Evolutionary conservation across 768 basidiomycete species (phyloP).

Genomic region (Kwoniella shandongensis): DNA sequence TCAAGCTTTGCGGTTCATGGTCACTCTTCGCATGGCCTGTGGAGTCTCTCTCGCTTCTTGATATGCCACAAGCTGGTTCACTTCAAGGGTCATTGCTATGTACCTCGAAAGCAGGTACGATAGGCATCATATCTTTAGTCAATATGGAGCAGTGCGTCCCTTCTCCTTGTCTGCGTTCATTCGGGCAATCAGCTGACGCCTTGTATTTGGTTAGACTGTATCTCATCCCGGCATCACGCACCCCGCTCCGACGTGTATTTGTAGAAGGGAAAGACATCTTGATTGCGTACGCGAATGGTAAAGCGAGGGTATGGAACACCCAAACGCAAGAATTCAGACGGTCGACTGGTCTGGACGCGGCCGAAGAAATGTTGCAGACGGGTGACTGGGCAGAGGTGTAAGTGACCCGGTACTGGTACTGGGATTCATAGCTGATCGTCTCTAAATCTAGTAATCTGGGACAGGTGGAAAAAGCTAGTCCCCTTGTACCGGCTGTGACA

Average conservation of each 20-base stretch:
- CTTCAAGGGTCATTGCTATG: slow-evolving; percentile 71
- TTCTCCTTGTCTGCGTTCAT: slow-evolving; percentile 13
- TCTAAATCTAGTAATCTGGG: neutral
- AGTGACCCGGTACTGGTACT: slow-evolving; percentile 11
- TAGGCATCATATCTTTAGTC: slow-evolving; percentile 71
- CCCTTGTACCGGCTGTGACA: neutral
- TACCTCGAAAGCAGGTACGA: slow-evolving; percentile 73
- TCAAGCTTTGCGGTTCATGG: slow-evolving; percentile 70
- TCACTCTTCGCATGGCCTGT: slow-evolving; percentile 71
- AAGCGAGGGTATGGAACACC: slow-evolving; percentile 83
- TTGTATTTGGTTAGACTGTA: slow-evolving; percentile 61
- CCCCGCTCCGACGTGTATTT: slow-evolving; percentile 65
- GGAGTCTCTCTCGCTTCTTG: slow-evolving; percentile 31
- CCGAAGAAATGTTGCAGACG: slow-evolving; percentile 68
- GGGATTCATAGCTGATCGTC: neutral
- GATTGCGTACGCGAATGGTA: slow-evolving; percentile 70
- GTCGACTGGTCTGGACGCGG: slow-evolving; percentile 74
- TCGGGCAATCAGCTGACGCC: too few species aligned
- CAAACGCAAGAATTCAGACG: slow-evolving; percentile 80
- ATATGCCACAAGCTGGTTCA: slow-evolving; percentile 55
- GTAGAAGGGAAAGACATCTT: slow-evolving; percentile 69
- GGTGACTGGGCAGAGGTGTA: slow-evolving; percentile 77
- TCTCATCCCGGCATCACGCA: slow-evolving; percentile 76
- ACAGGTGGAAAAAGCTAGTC: neutral
- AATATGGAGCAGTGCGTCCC: slow-evolving; percentile 72